Percentiles rank a stretch among this genome's conserved stretches.
Evolutionary conservation across 495 filamentous ascomycete species (phyloP).

Genomic region (Staphylotrichum tortipilum): DNA sequence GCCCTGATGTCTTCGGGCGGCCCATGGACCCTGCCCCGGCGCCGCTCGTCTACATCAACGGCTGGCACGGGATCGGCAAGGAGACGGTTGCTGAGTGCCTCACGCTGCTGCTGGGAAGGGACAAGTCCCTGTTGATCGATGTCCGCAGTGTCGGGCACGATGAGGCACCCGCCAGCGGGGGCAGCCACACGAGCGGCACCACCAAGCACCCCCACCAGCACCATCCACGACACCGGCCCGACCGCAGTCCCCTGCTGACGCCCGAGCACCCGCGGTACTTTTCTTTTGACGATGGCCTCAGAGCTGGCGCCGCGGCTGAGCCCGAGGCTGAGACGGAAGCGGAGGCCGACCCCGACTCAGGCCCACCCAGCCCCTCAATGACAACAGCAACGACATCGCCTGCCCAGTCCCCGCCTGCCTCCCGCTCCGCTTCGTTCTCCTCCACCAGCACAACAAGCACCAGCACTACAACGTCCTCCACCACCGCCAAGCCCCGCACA

Average conservation of each 20-base stretch:
- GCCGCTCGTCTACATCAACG: slow-evolving; percentile 26
- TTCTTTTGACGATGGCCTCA: slow-evolving; percentile 5
- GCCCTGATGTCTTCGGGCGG: slow-evolving; percentile 9
- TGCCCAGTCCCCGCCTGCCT: background rate
- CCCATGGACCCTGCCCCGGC: slow-evolving; percentile 15
- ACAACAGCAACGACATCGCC: background rate
- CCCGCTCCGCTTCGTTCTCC: background rate
- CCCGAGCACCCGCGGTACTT: slow-evolving; percentile 18
- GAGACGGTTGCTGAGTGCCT: slow-evolving; percentile 22
- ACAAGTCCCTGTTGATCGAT: slow-evolving; percentile 21
- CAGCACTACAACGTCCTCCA: background rate
- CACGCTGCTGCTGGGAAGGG: slow-evolving; percentile 15
- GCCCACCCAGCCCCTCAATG: background rate
- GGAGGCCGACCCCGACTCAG: background rate
- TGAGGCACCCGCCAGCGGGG: background rate
- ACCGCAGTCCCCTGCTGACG: slow-evolving; percentile 11
- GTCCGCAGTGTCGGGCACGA: slow-evolving; percentile 11
- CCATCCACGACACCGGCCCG: background rate
- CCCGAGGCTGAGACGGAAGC: background rate
- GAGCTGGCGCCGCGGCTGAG: too few relatives aligned
- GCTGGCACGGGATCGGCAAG: slow-evolving; percentile 24
- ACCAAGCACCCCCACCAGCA: background rate
- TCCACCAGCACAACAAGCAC: background rate
- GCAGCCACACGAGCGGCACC: background rate
- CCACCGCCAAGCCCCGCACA: background rate